phyloP scores from a whole-genome alignment of 2,329 filamentous ascomycete genomes.

The Aspergillus tamarii region DNA sequence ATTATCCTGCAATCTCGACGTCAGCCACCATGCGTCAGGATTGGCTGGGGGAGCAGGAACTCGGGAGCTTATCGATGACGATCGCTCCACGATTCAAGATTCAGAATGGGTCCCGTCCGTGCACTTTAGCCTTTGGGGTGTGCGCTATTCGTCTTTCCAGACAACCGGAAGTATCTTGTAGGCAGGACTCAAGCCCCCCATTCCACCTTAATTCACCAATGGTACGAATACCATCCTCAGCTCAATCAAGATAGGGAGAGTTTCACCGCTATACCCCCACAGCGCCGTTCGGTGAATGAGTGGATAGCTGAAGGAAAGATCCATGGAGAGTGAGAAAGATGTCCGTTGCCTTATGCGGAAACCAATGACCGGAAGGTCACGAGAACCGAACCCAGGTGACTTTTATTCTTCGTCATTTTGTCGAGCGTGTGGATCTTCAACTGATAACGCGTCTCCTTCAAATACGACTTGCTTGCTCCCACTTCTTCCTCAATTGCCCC shows the following conservation, averaged over 20 bases:
- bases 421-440: not conserved
- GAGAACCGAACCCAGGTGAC: not conserved
- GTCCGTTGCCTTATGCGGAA: not conserved
- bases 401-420: not conserved
- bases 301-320: not conserved
- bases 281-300: not conserved
- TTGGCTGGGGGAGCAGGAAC: not conserved
- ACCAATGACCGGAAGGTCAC: not conserved
- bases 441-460: not conserved
- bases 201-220: not conserved
- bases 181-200: not conserved
- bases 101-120: not conserved
- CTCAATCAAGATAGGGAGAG: not conserved
- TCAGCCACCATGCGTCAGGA: not conserved
- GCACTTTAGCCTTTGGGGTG: not conserved
- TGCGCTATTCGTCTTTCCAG: not conserved
- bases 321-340: not conserved
- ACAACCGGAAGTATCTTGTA: too few species aligned
- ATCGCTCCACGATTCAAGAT: slow-evolving; percentile 2
- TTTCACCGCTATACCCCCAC: not conserved
- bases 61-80: slow-evolving; percentile 5
- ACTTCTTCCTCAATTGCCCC: not conserved
- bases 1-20: slow-evolving; percentile 5
- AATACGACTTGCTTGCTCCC: slow-evolving; percentile 8
- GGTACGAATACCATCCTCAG: not conserved